Conservation (phyloP, 176 grass and related monocot genomes). For the Zoysia pacifica region DNA sequence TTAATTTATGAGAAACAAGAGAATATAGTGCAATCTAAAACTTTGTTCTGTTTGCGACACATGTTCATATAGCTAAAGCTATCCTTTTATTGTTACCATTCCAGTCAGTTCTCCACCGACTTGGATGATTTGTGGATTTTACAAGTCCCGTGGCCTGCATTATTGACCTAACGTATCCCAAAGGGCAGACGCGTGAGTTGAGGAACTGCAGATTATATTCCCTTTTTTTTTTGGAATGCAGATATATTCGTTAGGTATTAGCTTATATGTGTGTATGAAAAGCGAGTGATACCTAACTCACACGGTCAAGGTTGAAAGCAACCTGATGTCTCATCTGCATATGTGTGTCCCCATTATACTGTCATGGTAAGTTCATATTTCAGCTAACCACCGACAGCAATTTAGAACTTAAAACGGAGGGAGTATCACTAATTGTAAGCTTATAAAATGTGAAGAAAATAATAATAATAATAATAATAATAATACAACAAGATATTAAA, state of each 20-base stretch:
- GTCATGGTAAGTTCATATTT: neutral
- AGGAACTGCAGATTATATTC: neutral
- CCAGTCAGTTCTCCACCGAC: neutral
- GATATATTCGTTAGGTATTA: conserved; percentile 32
- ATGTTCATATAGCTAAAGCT: neutral
- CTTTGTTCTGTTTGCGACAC: neutral
- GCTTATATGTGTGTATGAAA: conserved; percentile 23
- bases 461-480: too few species aligned
- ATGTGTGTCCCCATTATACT: neutral
- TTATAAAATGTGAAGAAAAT: too few species aligned
- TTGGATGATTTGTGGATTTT: neutral
- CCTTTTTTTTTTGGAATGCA: too few species aligned
- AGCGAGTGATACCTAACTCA: conserved; percentile 51
- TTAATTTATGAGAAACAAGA: neutral
- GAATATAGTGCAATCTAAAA: neutral
- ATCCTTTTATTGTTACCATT: neutral
- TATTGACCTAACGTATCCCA: conserved; percentile 47
- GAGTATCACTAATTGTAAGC: too few species aligned
- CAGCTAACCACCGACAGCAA: too few species aligned
- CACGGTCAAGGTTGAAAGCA: conserved; percentile 10
- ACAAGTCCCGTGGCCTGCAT: conserved; percentile 15
- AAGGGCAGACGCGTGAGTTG: neutral
- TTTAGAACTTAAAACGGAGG: too few species aligned
- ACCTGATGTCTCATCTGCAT: neutral
- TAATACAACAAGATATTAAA: too few species aligned